Evolutionary conservation across 352 stramenopile genomes (phyloP).

Genomic region (Pythium sp.): DNA sequence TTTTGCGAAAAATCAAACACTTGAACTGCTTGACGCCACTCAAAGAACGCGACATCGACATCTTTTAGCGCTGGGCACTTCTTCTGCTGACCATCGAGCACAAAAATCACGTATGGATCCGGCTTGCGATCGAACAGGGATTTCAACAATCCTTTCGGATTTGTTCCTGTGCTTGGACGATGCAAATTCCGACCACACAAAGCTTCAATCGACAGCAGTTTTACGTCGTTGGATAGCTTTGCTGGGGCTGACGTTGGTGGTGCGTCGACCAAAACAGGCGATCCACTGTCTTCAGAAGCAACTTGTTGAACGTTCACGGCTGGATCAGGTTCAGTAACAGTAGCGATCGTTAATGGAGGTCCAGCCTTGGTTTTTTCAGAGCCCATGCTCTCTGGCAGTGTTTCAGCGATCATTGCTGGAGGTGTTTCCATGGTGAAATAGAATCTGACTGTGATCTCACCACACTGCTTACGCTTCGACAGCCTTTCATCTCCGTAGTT

Average conservation of each 20-base stretch:
- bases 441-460: constrained; percentile 36
- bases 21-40: constrained; percentile 45
- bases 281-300: not conserved
- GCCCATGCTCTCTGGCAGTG: not conserved
- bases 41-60: constrained; percentile 41
- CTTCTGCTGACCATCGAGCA: constrained; percentile 25
- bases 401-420: not conserved
- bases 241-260: not conserved
- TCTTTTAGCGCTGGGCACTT: constrained; percentile 35
- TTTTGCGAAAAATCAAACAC: constrained; percentile 37
- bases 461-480: constrained; percentile 32
- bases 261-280: not conserved
- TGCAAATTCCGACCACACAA: constrained; percentile 30
- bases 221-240: constrained; percentile 22
- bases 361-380: not conserved
- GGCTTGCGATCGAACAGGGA: constrained; percentile 39
- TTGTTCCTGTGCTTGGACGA: constrained; percentile 19
- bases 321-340: not conserved
- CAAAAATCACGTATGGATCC: constrained; percentile 43
- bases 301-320: not conserved
- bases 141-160: constrained; percentile 33
- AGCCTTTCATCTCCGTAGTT: constrained; percentile 33
- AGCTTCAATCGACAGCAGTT: constrained; percentile 35
- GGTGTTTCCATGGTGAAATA: constrained; percentile 17
- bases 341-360: not conserved